phyloP scores from a whole-genome alignment of 2,329 filamentous ascomycete species.

The Colletotrichum gloeosporioides region DNA sequence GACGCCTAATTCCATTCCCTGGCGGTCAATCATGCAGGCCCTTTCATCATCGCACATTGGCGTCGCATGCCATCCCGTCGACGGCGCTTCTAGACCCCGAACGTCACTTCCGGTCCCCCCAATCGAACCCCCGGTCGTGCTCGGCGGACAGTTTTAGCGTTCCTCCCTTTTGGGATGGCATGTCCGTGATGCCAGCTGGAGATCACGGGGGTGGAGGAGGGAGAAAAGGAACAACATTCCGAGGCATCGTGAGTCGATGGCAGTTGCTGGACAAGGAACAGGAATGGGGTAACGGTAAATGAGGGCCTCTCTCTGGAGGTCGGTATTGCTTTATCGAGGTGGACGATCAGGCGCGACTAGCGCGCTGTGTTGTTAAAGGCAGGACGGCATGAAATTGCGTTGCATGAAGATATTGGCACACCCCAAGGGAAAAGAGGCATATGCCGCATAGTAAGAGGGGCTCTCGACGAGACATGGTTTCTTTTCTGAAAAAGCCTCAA shows the following conservation, averaged over 20 bases:
- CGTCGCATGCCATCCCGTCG: conserved; percentile 7
- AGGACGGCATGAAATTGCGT: neutral
- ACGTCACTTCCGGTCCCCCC: neutral
- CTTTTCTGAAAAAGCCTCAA: neutral
- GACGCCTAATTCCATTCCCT: neutral
- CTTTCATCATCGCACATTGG: conserved; percentile 19
- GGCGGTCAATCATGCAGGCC: neutral
- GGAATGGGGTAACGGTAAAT: neutral
- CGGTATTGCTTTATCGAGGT: conserved; percentile 5
- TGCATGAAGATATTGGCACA: neutral
- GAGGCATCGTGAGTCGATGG: neutral
- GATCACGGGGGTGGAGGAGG: neutral
- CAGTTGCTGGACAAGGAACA: neutral
- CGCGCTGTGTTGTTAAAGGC: neutral
- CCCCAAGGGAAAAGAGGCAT: neutral
- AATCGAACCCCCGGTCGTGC: neutral
- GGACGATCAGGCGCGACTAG: neutral
- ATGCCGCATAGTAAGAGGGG: neutral
- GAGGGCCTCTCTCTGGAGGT: neutral
- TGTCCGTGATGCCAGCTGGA: neutral
- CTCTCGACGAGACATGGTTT: neutral
- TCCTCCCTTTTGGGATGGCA: conserved; percentile 13
- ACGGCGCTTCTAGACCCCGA: conserved; percentile 13
- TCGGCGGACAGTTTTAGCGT: neutral
- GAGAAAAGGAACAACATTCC: neutral